Percentiles rank a stretch among this genome's conserved stretches.
These are phyloP conservation scores for Fusarium scirpi DNA, from an alignment of 2,329 filamentous ascomycete genomes.

Conservation along the genomic window DNA sequence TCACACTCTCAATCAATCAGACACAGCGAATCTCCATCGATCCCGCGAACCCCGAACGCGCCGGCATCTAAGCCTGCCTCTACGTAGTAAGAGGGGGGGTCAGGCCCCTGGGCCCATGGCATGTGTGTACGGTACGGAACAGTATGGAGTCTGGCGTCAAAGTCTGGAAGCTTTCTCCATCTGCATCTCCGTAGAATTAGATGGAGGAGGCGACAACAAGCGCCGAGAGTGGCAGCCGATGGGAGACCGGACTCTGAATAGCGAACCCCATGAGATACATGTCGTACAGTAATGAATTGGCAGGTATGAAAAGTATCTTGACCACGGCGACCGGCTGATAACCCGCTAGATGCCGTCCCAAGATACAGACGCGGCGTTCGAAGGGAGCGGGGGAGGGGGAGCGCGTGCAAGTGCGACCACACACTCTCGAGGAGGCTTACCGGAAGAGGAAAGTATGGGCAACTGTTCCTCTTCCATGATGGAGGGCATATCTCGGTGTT, in stretches of 20 bases:
- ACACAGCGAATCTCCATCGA: slow-evolving; percentile 45
- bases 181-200: slow-evolving; percentile 1
- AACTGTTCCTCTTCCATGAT: slow-evolving; percentile 17
- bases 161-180: slow-evolving; percentile 26
- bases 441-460: slow-evolving; percentile 41
- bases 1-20: slow-evolving; percentile 1
- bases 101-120: not conserved
- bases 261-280: slow-evolving; percentile 17
- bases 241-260: slow-evolving; percentile 18
- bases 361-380: slow-evolving; percentile 7
- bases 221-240: slow-evolving; percentile 10
- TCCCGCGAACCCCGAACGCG: slow-evolving; percentile 46
- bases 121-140: slow-evolving; percentile 19
- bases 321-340: slow-evolving; percentile 25
- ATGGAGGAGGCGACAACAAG: slow-evolving; percentile 5
- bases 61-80: slow-evolving; percentile 38
- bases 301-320: not conserved
- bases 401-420: slow-evolving; percentile 33
- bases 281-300: not conserved
- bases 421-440: slow-evolving; percentile 34
- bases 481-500: slow-evolving; percentile 49
- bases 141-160: slow-evolving; percentile 20
- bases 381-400: slow-evolving; percentile 34
- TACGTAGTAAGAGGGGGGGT: slow-evolving; percentile 2
- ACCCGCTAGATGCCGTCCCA: slow-evolving; percentile 34